Base-by-base conservation (phyloP, 768 basidiomycete species). In the Hortiboletus campestris region DNA sequence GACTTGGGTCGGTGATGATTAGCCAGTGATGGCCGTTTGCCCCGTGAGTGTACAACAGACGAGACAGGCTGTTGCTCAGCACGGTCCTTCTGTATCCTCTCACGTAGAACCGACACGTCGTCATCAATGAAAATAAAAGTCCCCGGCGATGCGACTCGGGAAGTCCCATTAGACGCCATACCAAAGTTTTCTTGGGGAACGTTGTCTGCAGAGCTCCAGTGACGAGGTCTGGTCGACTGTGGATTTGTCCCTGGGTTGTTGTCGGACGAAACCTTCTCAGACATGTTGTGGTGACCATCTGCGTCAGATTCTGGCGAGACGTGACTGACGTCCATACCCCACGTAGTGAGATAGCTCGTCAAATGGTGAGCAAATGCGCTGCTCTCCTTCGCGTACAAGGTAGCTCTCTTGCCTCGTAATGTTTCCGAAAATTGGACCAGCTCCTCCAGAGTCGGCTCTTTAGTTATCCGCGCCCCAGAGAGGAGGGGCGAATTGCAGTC, bases 241-340 rank as follows among this genome's bases (percentile, higher is more conserved):
- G 51, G 11, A 42, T 19, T 46, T 38, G 31, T 11, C 19, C 40
- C 54, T 13, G 45, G 46, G 20, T 45, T 56, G 36, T 43, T 57
- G 43, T 56, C 58, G 2, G 60, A 56, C 17, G 53, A 51, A 20
- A 43, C 20, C 52, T 46, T 63, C 32, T 70, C 72, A 25, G 39
- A 47, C 28, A 53, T 12, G 40, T 31, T 28, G 36, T 62, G 72
- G 35, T 57, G 49, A n/a, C 65, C 68, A 49, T 89, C 84, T 2
- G 70, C 70, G 20, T 80, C 81, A 12, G 78, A 77, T 49, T 86
- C 84, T 2, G 81, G 76, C 9, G 86, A 84, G 42, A 86, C 78
- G 73, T 94, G 93, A 49, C 83, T 86, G 41, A 98, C 86, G 64
- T 96, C 92, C 86, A 98, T 82, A 13, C 95, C 94, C 96, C 96